These are phyloP conservation scores for Populus ilicifolia DNA, from an alignment of 345 rosid species.

Conservation along the genomic window DNA sequence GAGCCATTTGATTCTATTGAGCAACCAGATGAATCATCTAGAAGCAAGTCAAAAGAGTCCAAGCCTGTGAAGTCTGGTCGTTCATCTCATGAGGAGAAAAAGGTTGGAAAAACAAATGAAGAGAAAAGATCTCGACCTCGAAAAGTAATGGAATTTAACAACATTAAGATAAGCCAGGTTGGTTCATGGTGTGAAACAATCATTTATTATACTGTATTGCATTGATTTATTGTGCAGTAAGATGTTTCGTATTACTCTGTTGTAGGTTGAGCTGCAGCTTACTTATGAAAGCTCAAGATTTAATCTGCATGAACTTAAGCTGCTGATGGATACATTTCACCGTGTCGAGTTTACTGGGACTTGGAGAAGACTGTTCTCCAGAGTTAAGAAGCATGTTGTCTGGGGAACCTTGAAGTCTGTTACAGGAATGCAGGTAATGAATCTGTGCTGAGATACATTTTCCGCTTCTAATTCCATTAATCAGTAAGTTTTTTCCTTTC, in stretches of 20 bases:
- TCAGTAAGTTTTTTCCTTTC: not conserved
- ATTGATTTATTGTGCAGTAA: conserved; percentile 1
- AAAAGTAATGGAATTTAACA: conserved; percentile 84
- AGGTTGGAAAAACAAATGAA: conserved; percentile 67
- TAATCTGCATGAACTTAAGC: conserved; percentile 91
- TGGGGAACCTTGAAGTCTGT: conserved; percentile 99
- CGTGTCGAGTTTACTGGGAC: conserved; percentile 84
- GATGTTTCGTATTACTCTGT: conserved; percentile 6
- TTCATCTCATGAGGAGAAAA: conserved; percentile 84
- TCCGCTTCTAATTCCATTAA: not conserved
- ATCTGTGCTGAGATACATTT: not conserved
- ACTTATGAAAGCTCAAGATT: conserved; percentile 92
- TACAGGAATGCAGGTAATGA: conserved; percentile 93
- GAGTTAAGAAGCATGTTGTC: conserved; percentile 94
- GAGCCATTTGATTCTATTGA: conserved; percentile 44
- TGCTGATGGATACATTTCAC: conserved; percentile 94
- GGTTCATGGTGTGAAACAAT: conserved; percentile 12
- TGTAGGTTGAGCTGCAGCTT: conserved; percentile 80
- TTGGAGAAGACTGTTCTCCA: conserved; percentile 96
- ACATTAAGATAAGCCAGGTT: conserved; percentile 96
- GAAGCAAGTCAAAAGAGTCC: conserved; percentile 61
- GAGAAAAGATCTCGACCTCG: conserved; percentile 90
- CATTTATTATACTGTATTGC: not conserved
- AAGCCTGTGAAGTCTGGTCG: conserved; percentile 68
- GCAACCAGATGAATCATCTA: conserved; percentile 65